A percentile compares a stretch with the other conserved stretches of the same genome.
These are phyloP conservation scores for Fusarium nanum DNA, from an alignment of 2,329 filamentous ascomycete species.

Conservation along the genomic window DNA sequence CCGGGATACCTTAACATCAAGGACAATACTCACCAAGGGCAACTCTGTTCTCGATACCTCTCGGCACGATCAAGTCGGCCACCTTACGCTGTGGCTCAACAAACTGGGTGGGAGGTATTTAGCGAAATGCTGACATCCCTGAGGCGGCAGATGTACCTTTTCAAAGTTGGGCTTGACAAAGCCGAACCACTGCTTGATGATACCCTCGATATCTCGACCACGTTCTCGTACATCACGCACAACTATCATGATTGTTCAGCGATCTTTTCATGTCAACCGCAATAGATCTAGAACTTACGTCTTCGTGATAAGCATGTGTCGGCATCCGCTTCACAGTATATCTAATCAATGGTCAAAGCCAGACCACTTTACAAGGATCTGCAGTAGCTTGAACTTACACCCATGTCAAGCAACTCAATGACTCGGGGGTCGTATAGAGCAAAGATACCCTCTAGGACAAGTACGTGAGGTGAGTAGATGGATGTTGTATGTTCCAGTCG, in stretches of 20 bases:
- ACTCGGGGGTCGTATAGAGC: slow-evolving; percentile 90
- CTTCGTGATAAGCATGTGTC: slow-evolving; percentile 92
- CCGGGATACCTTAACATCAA: background rate
- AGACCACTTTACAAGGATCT: background rate
- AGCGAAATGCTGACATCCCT: slow-evolving; percentile 5
- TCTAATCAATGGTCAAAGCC: slow-evolving; percentile 58
- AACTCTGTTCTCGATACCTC: slow-evolving; percentile 93
- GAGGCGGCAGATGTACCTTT: slow-evolving; percentile 59
- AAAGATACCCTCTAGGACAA: slow-evolving; percentile 96
- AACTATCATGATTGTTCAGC: slow-evolving; percentile 61
- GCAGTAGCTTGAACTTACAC: slow-evolving; percentile 61
- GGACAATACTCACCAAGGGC: slow-evolving; percentile 74
- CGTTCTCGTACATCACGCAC: slow-evolving; percentile 89
- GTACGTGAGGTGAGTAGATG: slow-evolving; percentile 95
- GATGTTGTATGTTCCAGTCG: slow-evolving; percentile 82
- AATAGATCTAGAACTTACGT: slow-evolving; percentile 64
- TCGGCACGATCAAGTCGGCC: slow-evolving; percentile 94
- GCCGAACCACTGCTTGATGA: slow-evolving; percentile 97
- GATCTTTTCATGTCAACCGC: background rate
- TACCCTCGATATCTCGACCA: slow-evolving; percentile 91
- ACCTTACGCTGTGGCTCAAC: slow-evolving; percentile 92
- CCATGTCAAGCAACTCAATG: slow-evolving; percentile 89
- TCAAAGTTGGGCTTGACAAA: slow-evolving; percentile 98
- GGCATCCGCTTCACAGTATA: slow-evolving; percentile 95
- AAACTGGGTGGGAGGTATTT: slow-evolving; percentile 63